Evolutionary conservation across 2,329 filamentous ascomycete genomes (phyloP).

Genomic region (Cladosporium phlei): DNA sequence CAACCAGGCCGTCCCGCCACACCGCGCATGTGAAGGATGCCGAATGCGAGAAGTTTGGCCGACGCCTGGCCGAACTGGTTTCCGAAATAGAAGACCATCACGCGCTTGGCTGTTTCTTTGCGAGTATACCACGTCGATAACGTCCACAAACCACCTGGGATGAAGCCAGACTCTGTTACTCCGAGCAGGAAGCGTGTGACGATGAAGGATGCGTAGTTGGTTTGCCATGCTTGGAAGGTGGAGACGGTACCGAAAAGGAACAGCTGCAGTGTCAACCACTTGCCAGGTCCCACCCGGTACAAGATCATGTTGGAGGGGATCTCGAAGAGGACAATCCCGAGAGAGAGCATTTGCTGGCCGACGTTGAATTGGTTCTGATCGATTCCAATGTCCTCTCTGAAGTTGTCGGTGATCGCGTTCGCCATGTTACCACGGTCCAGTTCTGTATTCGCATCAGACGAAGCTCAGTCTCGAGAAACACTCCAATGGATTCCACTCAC

Average conservation of each 20-base stretch:
- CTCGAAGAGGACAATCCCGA: constrained; percentile 32
- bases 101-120: constrained; percentile 43
- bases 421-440: constrained; percentile 26
- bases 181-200: constrained; percentile 38
- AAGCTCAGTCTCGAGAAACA: too few species aligned
- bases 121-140: constrained; percentile 47
- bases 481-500: too few species aligned
- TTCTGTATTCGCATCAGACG: too few species aligned
- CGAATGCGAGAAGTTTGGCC: constrained; percentile 37
- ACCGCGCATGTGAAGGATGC: constrained; percentile 30
- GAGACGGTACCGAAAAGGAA: constrained; percentile 36
- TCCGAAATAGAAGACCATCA: constrained; percentile 45
- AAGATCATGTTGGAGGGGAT: constrained; percentile 31
- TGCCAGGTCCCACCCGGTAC: constrained; percentile 34
- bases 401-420: constrained; percentile 30
- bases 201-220: constrained; percentile 35
- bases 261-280: constrained; percentile 38
- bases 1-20: constrained; percentile 20
- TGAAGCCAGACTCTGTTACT: constrained; percentile 41
- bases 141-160: constrained; percentile 46
- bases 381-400: constrained; percentile 30
- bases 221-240: constrained; percentile 40
- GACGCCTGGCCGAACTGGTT: constrained; percentile 41
- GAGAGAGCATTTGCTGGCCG: constrained; percentile 32
- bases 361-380: constrained; percentile 32